Conservation (phyloP, 768 basidiomycete genomes). For the Termitomyces sp. region DNA sequence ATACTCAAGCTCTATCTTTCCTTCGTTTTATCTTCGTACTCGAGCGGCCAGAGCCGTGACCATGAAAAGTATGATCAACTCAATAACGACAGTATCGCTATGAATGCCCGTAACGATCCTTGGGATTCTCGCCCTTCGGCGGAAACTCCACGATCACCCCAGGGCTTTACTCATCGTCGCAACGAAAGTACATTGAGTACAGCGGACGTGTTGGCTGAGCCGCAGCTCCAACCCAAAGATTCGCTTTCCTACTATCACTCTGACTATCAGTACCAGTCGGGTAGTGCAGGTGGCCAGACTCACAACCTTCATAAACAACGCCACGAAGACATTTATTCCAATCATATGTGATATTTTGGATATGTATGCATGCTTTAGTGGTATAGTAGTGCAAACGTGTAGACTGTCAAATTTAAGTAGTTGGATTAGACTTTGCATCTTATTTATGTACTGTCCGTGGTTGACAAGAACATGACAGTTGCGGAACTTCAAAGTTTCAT, state of each 20-base stretch:
- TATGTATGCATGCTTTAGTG: neutral
- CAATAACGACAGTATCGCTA: constrained; percentile 60
- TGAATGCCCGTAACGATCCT: constrained; percentile 60
- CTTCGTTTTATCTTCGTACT: constrained; percentile 51
- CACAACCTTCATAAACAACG: neutral
- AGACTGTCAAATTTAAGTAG: neutral
- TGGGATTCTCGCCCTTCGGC: constrained; percentile 62
- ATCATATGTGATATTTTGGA: neutral
- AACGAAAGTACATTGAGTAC: constrained; percentile 49
- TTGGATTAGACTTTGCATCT: neutral
- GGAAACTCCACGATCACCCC: constrained; percentile 24
- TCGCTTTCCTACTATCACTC: constrained; percentile 23
- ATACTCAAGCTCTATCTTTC: constrained; percentile 41
- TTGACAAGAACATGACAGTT: neutral
- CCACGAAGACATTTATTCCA: constrained; percentile 4
- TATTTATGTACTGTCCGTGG: neutral
- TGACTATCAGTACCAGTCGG: constrained; percentile 18
- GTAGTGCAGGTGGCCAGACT: constrained; percentile 5
- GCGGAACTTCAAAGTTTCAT: neutral
- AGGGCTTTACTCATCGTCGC: constrained; percentile 42
- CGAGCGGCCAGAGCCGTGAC: constrained; percentile 67
- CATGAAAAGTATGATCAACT: constrained; percentile 76
- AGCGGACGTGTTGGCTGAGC: constrained; percentile 48
- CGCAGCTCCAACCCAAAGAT: constrained; percentile 41
- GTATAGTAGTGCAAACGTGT: neutral